These are phyloP conservation scores for Melanopsichium pennsylvanicum DNA, from an alignment of 1,284 basidiomycete genomes.

Conservation along the genomic window DNA sequence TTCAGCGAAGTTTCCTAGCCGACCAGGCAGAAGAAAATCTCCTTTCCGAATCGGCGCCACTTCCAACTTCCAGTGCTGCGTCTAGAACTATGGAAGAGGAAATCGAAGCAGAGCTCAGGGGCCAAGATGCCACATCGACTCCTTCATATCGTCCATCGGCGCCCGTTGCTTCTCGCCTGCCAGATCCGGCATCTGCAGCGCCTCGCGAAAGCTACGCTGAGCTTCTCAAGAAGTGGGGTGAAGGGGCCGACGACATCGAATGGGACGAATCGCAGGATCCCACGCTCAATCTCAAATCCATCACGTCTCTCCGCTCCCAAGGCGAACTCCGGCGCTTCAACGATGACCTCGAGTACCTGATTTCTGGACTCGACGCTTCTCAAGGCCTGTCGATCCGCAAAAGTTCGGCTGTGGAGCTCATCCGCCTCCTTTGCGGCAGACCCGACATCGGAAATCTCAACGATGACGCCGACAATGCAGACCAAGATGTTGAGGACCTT, in stretches of 20 bases:
- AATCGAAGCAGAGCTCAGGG: slow-evolving; percentile 34
- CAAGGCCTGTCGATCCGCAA: slow-evolving; percentile 25
- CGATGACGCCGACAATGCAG: slow-evolving; percentile 5
- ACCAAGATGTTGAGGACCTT: slow-evolving; percentile 18
- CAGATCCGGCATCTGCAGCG: not conserved
- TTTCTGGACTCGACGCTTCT: slow-evolving; percentile 28
- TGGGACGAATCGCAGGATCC: slow-evolving; percentile 51
- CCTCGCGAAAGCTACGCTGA: slow-evolving; percentile 47
- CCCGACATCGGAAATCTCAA: slow-evolving; percentile 19
- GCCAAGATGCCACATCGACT: not conserved
- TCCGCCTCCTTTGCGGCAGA: slow-evolving; percentile 41
- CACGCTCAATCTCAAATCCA: slow-evolving; percentile 46
- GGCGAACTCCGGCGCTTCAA: slow-evolving; percentile 48
- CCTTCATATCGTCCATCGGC: not conserved
- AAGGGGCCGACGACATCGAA: slow-evolving; percentile 44
- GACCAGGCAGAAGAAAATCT: slow-evolving; percentile 39
- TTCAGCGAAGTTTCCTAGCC: slow-evolving; percentile 44
- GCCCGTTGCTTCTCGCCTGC: not conserved
- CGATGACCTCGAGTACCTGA: slow-evolving; percentile 49
- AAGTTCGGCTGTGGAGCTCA: slow-evolving; percentile 36
- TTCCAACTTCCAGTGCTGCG: not conserved
- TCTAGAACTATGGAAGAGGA: slow-evolving; percentile 38
- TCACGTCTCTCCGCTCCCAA: slow-evolving; percentile 37
- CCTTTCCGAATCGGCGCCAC: slow-evolving; percentile 7
- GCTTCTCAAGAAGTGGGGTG: slow-evolving; percentile 47